Evolutionary conservation across 805 yeast genomes (phyloP).

Genomic region (Blastobotrys americana): DNA sequence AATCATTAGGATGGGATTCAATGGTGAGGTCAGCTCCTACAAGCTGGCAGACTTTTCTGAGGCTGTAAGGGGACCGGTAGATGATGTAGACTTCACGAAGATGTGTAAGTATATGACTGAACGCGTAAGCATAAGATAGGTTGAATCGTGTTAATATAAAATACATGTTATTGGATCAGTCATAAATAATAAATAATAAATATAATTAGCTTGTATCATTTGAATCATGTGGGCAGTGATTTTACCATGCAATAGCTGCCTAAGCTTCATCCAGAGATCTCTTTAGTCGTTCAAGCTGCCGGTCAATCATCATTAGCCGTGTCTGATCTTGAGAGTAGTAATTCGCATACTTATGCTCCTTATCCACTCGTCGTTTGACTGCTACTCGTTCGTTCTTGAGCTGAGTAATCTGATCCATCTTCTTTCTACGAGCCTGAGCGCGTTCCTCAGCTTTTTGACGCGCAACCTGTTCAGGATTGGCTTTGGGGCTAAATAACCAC

Average conservation of each 20-base stretch:
- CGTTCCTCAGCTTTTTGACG: neutral
- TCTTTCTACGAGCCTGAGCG: neutral
- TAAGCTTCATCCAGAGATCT: constrained; percentile 1
- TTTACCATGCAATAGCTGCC: no score
- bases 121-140: no score
- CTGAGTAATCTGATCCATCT: constrained; percentile 1
- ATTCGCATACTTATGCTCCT: constrained; percentile 6
- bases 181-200: no score
- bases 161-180: no score
- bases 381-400: neutral
- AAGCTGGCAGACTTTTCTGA: neutral
- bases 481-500: neutral
- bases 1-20: neutral
- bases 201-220: no score
- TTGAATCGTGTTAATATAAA: no score
- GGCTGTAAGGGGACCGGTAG: no score
- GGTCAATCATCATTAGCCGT: constrained; percentile 4
- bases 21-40: neutral
- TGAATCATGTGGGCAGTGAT: no score
- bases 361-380: constrained; percentile 1
- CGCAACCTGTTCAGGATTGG: neutral
- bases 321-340: constrained; percentile 8
- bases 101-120: no score
- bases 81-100: no score
- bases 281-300: constrained; percentile 5